These are phyloP conservation scores for Didymella exigua DNA, from an alignment of 2,329 filamentous ascomycete genomes.

Conservation along the genomic window DNA sequence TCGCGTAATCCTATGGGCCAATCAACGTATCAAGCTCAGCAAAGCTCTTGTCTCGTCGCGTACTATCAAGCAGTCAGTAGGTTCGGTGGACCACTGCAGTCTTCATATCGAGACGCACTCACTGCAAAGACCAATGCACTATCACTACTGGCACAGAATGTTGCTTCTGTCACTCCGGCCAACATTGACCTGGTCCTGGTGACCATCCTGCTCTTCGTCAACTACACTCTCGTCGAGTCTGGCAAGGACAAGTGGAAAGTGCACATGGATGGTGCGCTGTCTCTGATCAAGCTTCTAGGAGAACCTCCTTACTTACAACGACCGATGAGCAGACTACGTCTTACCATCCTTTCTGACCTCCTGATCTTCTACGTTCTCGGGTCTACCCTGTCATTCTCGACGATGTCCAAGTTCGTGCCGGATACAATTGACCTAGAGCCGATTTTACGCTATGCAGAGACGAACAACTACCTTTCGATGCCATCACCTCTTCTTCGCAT, in stretches of 20 bases:
- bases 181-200: conserved; percentile 53
- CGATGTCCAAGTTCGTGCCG: conserved; percentile 36
- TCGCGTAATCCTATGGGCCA: conserved; percentile 42
- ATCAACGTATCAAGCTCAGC: conserved; percentile 42
- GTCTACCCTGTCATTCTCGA: conserved; percentile 40
- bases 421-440: conserved; percentile 41
- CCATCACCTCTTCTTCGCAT: conserved; percentile 44
- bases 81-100: conserved; percentile 45
- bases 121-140: conserved; percentile 57
- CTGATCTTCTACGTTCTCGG: conserved; percentile 46
- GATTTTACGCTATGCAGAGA: conserved; percentile 47
- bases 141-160: conserved; percentile 47
- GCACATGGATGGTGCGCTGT: conserved; percentile 58
- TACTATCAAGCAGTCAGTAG: conserved; percentile 47
- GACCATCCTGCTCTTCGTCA: conserved; percentile 56
- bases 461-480: conserved; percentile 50
- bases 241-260: conserved; percentile 59
- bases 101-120: conserved; percentile 46
- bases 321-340: conserved; percentile 42
- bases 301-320: conserved; percentile 34
- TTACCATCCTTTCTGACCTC: conserved; percentile 44
- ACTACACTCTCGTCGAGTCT: conserved; percentile 58
- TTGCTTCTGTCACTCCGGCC: conserved; percentile 34
- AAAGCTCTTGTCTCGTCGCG: conserved; percentile 40
- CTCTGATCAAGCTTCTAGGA: conserved; percentile 51